These are phyloP conservation scores for Fusarium sp. DNA, from an alignment of 2,329 filamentous ascomycete genomes.

Conservation along the genomic window DNA sequence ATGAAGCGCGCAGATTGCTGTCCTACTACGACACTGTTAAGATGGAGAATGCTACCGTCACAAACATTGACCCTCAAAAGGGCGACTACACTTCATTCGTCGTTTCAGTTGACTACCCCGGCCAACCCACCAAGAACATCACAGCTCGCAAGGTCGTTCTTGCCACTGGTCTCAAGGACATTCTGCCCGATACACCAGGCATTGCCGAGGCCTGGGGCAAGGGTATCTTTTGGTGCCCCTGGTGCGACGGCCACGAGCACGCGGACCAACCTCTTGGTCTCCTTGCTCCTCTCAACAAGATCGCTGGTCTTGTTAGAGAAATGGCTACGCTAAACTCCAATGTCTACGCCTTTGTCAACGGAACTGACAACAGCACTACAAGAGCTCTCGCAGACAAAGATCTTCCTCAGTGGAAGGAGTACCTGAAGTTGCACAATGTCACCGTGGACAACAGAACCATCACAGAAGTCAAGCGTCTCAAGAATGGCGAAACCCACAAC, in stretches of 20 bases:
- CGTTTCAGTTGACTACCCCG: slow-evolving; percentile 49
- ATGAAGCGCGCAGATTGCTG: slow-evolving; percentile 65
- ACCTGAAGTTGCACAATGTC: slow-evolving; percentile 64
- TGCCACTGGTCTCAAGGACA: slow-evolving; percentile 67
- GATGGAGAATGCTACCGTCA: slow-evolving; percentile 66
- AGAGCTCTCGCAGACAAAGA: slow-evolving; percentile 55
- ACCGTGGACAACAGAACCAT: slow-evolving; percentile 69
- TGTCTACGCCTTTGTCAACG: slow-evolving; percentile 70
- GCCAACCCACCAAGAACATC: slow-evolving; percentile 49
- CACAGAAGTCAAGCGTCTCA: slow-evolving; percentile 59
- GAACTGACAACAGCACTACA: slow-evolving; percentile 62
- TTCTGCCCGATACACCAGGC: slow-evolving; percentile 67
- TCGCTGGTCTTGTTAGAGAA: slow-evolving; percentile 62
- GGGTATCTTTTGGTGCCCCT: slow-evolving; percentile 73
- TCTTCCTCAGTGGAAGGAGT: slow-evolving; percentile 61
- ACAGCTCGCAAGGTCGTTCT: slow-evolving; percentile 67
- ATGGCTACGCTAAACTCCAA: slow-evolving; percentile 67
- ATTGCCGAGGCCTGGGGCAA: slow-evolving; percentile 67
- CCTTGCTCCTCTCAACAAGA: slow-evolving; percentile 59
- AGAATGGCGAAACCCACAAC: slow-evolving; percentile 52
- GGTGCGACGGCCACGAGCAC: slow-evolving; percentile 74
- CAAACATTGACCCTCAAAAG: slow-evolving; percentile 52
- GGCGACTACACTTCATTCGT: slow-evolving; percentile 60
- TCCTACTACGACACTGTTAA: slow-evolving; percentile 62
- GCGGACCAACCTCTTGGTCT: slow-evolving; percentile 69